Evolutionary conservation across 805 yeast genomes (phyloP), one percentile per base, ranked within the genome.

Genomic region (Saccharomycopsis selenospora): DNA sequence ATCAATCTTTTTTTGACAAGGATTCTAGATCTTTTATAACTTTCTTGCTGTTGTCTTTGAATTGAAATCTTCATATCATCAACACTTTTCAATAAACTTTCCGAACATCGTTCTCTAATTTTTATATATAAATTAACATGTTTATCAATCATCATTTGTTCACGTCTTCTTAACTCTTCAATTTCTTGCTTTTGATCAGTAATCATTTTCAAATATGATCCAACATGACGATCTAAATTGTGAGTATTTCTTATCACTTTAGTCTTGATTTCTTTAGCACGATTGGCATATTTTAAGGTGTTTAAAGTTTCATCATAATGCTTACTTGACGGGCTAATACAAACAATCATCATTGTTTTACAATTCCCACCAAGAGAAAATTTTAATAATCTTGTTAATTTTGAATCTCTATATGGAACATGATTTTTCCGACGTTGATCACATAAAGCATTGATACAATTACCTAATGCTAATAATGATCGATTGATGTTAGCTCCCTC

Each of bases 401-500:
- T 90, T 5, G 95, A 87, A 62, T 91, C 95, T 57, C 98, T 68
- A 63, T 86, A 91, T 0, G 98, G 98, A 8, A 91, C 77, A 66
- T 89, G 96, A 57, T 76, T 72, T 49, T 76, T 66, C 45, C 76
- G 69, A 49, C 81, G 72, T 3, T 79, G 77, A 55, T 82, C 89
- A 65, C 96, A 86, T 40, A 90, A 69, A 1, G 97, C 96, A 63
- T 88, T 89, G 53, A 91, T 90, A 64, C 97, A 91, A 60, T 89
- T 90, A 0, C 97, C 98, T 42, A 91, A 70, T 0, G 98, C 96
- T 43, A 91, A 66, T 41, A 91, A 68, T 0, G 96, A 88, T 61
- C 81, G 79, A 67, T 91, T 91, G 60, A 91, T 91, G 62, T 87
- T 87, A 11, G 97, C 98, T 24, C 98, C 97, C 63, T 91, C 98